Percentiles rank a stretch among this genome's conserved stretches.
These are phyloP conservation scores for Colletotrichum kahawae DNA, from an alignment of 2,329 filamentous ascomycete genomes.

Conservation along the genomic window DNA sequence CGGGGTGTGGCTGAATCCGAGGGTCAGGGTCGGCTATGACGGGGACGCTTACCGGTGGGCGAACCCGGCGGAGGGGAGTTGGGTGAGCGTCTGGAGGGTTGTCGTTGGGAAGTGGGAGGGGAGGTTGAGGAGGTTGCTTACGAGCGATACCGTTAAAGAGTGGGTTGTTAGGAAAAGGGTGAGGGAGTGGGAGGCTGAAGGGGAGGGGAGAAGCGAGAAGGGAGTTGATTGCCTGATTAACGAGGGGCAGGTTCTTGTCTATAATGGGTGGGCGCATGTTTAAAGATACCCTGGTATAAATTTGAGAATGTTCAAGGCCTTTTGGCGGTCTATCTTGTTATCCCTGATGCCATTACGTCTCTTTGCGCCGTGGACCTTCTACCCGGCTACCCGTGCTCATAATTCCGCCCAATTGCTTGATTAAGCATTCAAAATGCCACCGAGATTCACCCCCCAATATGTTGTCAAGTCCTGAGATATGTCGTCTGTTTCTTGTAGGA, in stretches of 20 bases:
- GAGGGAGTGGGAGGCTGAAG: slow-evolving; percentile 40
- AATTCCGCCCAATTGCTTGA: neutral
- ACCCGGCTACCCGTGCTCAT: neutral
- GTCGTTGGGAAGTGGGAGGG: slow-evolving; percentile 64
- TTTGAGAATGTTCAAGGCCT: neutral
- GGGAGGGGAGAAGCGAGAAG: slow-evolving; percentile 41
- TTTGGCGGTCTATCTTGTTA: neutral
- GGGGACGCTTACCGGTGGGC: slow-evolving; percentile 55
- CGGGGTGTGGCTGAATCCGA: slow-evolving; percentile 73
- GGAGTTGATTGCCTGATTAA: slow-evolving; percentile 61
- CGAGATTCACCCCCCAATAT: neutral
- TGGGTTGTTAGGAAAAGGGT: slow-evolving; percentile 43
- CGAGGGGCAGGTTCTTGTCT: slow-evolving; percentile 64
- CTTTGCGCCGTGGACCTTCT: neutral
- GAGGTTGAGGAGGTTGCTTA: slow-evolving; percentile 51
- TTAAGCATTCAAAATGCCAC: neutral
- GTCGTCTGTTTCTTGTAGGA: neutral
- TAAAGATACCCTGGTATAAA: slow-evolving; percentile 28
- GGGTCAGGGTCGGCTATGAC: slow-evolving; percentile 71
- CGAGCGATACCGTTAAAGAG: slow-evolving; percentile 27
- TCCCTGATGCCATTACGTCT: neutral
- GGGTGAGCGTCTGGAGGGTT: slow-evolving; percentile 54
- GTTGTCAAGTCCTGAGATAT: neutral
- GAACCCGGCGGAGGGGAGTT: slow-evolving; percentile 40
- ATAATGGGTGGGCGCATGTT: slow-evolving; percentile 65